These are phyloP conservation scores for Gypsophila paniculata DNA, from an alignment of 179 eudicot genomes.

Conservation along the genomic window DNA sequence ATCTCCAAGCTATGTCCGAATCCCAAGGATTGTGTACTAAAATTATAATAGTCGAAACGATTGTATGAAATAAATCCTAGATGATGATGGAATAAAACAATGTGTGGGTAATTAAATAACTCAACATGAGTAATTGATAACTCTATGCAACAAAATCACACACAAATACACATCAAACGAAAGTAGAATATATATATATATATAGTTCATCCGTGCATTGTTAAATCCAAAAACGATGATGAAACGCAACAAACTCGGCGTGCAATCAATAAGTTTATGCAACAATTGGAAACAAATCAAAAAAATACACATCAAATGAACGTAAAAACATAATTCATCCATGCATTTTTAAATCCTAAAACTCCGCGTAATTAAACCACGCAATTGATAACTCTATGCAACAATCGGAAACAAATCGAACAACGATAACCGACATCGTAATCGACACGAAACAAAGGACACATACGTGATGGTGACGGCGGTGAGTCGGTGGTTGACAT, in stretches of 20 bases:
- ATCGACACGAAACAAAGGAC: conserved; percentile 40
- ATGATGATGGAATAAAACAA: no score
- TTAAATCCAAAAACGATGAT: no score
- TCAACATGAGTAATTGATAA: no score
- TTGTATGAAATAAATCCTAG: no score
- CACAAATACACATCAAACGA: no score
- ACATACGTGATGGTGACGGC: conserved; percentile 29
- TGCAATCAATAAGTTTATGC: neutral
- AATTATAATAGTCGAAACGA: no score
- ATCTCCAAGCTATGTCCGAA: neutral
- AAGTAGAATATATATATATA: no score
- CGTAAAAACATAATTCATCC: neutral
- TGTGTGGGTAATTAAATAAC: no score
- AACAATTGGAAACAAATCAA: neutral
- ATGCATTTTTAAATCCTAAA: neutral
- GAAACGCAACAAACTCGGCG: neutral
- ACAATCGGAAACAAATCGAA: conserved; percentile 24
- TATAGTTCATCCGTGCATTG: no score
- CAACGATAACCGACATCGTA: conserved; percentile 60
- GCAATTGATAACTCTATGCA: neutral
- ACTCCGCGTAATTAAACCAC: no score
- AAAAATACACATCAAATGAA: neutral
- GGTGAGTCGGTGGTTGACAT: conserved; percentile 27
- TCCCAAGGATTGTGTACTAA: neutral
- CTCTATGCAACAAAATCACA: no score